Conservation (phyloP, 2,329 filamentous ascomycete genomes). For the Claviceps maximensis region DNA sequence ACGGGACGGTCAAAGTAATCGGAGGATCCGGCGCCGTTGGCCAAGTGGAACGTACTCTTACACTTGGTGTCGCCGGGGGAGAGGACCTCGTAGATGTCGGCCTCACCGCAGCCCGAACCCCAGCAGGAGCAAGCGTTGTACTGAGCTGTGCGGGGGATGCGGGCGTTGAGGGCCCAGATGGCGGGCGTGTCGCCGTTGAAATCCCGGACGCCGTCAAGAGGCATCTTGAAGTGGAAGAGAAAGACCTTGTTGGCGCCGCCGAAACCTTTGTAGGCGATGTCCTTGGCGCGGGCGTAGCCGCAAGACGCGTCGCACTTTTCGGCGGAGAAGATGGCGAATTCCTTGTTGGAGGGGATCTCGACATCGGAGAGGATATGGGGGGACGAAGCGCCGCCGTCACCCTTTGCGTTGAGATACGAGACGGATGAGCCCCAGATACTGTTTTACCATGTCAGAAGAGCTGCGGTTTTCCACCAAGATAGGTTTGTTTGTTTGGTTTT, state of each 20-base stretch:
- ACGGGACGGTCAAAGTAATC: constrained; percentile 60
- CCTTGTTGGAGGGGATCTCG: constrained; percentile 28
- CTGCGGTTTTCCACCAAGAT: not conserved
- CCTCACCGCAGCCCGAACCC: constrained; percentile 55
- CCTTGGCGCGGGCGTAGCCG: constrained; percentile 28
- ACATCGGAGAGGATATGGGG: constrained; percentile 27
- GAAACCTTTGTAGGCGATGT: constrained; percentile 50
- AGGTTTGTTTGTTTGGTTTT: no score
- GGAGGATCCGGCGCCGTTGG: constrained; percentile 49
- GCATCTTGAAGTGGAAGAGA: constrained; percentile 63
- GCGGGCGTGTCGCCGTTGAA: constrained; percentile 56
- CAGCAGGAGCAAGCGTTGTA: constrained; percentile 65
- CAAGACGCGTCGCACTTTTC: constrained; percentile 29
- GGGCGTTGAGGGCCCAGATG: constrained; percentile 62
- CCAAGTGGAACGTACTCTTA: constrained; percentile 58
- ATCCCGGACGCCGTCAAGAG: constrained; percentile 37
- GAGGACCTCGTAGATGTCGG: constrained; percentile 63
- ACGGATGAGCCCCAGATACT: constrained; percentile 33
- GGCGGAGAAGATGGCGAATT: constrained; percentile 33
- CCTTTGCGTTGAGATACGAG: constrained; percentile 31
- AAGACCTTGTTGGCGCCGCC: constrained; percentile 57
- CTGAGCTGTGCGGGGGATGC: constrained; percentile 56
- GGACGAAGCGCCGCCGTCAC: constrained; percentile 22
- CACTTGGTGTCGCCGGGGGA: constrained; percentile 48
- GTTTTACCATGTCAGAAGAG: not conserved